These are phyloP conservation scores for Adansonia madagascariensis DNA, from an alignment of 441 rosid species.

Conservation along the genomic window DNA sequence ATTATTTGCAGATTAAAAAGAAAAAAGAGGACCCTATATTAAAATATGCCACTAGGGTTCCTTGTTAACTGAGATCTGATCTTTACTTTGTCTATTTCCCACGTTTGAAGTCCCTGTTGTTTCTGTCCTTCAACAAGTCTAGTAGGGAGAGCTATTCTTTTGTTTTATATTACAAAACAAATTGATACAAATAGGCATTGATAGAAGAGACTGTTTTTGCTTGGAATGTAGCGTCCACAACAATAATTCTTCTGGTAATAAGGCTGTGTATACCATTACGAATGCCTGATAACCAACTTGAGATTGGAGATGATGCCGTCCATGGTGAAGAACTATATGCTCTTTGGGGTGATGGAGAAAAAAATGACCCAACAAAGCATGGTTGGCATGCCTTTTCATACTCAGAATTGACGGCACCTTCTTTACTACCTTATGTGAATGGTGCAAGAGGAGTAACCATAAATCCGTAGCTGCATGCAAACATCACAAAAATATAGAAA, in stretches of 20 bases:
- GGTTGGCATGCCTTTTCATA: constrained; percentile 37
- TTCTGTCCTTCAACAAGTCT: background rate
- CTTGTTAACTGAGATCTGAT: background rate
- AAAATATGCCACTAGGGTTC: too few species aligned
- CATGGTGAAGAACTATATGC: constrained; percentile 94
- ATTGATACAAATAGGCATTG: background rate
- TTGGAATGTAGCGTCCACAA: constrained; percentile 67
- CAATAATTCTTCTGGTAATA: constrained; percentile 58
- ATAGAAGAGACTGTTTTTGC: constrained; percentile 41
- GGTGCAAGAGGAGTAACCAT: constrained; percentile 83
- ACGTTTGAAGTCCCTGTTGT: background rate
- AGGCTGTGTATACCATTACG: constrained; percentile 66
- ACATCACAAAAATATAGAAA: background rate
- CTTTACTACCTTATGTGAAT: constrained; percentile 47
- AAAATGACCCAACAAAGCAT: constrained; percentile 65
- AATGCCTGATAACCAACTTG: constrained; percentile 78
- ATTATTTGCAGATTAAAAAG: background rate
- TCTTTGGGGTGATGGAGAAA: constrained; percentile 96
- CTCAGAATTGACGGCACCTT: constrained; percentile 45
- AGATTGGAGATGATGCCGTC: constrained; percentile 80
- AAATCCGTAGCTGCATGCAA: constrained; percentile 39
- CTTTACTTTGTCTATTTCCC: background rate
- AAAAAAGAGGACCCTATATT: too few species aligned
- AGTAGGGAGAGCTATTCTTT: too few species aligned
- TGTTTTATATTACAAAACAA: too few species aligned